Percentiles rank a stretch among this genome's conserved stretches.
phyloP scores from a whole-genome alignment of 768 basidiomycete genomes.

The Strobilomyces dryophilus region DNA sequence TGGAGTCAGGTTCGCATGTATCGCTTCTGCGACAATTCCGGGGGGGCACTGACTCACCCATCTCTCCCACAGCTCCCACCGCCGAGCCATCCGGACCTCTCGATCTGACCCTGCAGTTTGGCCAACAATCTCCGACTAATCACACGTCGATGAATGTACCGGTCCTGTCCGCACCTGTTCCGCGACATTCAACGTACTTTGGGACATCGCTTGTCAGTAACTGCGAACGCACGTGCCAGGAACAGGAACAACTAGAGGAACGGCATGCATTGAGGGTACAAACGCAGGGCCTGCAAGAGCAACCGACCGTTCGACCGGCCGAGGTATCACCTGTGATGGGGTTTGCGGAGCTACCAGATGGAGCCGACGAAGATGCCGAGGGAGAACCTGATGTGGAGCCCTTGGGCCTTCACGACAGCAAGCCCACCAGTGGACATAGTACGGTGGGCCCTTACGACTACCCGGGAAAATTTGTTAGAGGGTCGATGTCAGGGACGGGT shows the following conservation, averaged over 20 bases:
- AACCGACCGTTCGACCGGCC: slow-evolving; percentile 30
- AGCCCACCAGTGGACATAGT: slow-evolving; percentile 23
- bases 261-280: slow-evolving; percentile 27
- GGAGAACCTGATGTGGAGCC: slow-evolving; percentile 30
- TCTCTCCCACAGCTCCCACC: slow-evolving; percentile 13
- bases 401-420: slow-evolving; percentile 22
- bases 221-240: slow-evolving; percentile 37
- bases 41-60: slow-evolving; percentile 2
- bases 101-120: slow-evolving; percentile 25
- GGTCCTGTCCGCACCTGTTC: slow-evolving; percentile 29
- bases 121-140: slow-evolving; percentile 14
- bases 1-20: slow-evolving; percentile 29
- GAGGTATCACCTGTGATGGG: slow-evolving; percentile 31
- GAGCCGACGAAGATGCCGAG: slow-evolving; percentile 35
- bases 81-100: slow-evolving; percentile 19
- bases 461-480: slow-evolving; percentile 13
- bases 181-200: slow-evolving; percentile 31
- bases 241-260: slow-evolving; percentile 35
- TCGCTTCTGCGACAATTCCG: not conserved
- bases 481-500: slow-evolving; percentile 21
- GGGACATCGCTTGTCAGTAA: slow-evolving; percentile 27
- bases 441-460: slow-evolving; percentile 27
- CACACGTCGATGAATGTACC: slow-evolving; percentile 22
- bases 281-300: slow-evolving; percentile 31
- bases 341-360: slow-evolving; percentile 27